Evolutionary conservation across 2,329 filamentous ascomycete species (phyloP).

Genomic region (Boeremia lycopersici): DNA sequence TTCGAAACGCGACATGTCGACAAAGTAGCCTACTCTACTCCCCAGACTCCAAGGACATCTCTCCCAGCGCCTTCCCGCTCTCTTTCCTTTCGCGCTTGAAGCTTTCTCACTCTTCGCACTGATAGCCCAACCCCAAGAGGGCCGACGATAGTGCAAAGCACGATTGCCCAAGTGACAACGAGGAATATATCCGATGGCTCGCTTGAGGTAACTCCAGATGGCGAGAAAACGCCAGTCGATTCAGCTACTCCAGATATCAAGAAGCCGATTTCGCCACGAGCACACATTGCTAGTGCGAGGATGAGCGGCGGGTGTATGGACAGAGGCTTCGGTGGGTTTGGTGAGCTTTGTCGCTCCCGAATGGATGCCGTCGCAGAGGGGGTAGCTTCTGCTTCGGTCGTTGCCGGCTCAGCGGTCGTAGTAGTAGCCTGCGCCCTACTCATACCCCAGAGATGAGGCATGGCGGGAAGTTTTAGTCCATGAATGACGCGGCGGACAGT

Average conservation of each 20-base stretch:
- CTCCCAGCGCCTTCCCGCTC: conserved; percentile 39
- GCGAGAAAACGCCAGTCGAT: conserved; percentile 55
- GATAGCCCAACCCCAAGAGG: conserved; percentile 59
- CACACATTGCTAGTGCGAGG: conserved; percentile 72
- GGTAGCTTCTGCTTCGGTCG: not conserved
- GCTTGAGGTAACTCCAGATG: conserved; percentile 12
- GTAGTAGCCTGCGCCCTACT: not conserved
- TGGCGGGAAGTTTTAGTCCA: conserved; percentile 26
- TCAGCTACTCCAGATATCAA: conserved; percentile 74
- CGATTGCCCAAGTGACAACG: conserved; percentile 62
- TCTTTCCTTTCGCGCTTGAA: conserved; percentile 45
- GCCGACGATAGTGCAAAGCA: conserved; percentile 62
- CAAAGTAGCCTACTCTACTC: conserved; percentile 37
- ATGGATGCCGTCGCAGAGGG: conserved; percentile 3
- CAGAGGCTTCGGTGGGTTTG: conserved; percentile 53
- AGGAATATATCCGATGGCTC: conserved; percentile 57
- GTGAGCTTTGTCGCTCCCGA: conserved; percentile 20
- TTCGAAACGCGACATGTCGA: not conserved
- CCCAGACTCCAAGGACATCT: conserved; percentile 55
- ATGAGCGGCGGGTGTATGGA: conserved; percentile 72
- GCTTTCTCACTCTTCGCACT: conserved; percentile 53
- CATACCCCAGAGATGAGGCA: conserved; percentile 36
- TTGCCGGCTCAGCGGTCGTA: not conserved
- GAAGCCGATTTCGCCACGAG: conserved; percentile 81
- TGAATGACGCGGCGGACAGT: conserved; percentile 9